Evolutionary conservation across 805 yeast genomes (phyloP).

Genomic region (Babjeviella inositovora): DNA sequence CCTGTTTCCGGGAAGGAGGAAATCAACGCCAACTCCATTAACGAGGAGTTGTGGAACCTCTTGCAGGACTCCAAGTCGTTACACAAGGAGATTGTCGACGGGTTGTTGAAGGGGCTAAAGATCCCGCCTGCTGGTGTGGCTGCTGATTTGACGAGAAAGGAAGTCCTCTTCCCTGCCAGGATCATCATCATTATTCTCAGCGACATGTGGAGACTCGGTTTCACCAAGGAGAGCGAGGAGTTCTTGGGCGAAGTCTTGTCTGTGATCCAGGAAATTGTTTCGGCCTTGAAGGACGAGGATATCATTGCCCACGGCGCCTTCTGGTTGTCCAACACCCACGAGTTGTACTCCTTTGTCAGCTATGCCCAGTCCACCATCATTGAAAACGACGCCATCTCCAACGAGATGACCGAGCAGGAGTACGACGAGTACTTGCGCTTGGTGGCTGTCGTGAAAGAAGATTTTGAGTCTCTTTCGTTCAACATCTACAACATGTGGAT

Average conservation of each 20-base stretch:
- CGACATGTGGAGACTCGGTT: conserved; percentile 97
- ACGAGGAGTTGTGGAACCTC: conserved; percentile 57
- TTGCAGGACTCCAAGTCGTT: conserved; percentile 57
- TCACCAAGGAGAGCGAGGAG: conserved; percentile 81
- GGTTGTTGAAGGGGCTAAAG: conserved; percentile 69
- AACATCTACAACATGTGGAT: conserved; percentile 95
- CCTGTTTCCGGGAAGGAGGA: conserved; percentile 36
- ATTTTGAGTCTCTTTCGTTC: conserved; percentile 82
- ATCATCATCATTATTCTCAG: conserved; percentile 81
- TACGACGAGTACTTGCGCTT: conserved; percentile 78
- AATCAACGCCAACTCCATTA: conserved; percentile 30
- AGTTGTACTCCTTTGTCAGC: conserved; percentile 83
- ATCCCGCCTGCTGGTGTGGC: conserved; percentile 81
- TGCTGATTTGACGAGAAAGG: conserved; percentile 70
- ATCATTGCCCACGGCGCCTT: conserved; percentile 87
- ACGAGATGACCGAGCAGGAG: conserved; percentile 81
- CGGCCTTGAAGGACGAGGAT: conserved; percentile 70
- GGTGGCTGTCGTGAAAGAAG: conserved; percentile 85
- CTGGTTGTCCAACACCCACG: conserved; percentile 96
- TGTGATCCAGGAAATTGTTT: conserved; percentile 73
- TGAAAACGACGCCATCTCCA: conserved; percentile 63
- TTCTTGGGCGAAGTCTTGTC: conserved; percentile 81
- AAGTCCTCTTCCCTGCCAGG: conserved; percentile 91
- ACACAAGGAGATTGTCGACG: conserved; percentile 75
- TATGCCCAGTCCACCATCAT: conserved; percentile 88